Base-by-base conservation (phyloP, 1,284 basidiomycete species). In the Phylloporus sp. region DNA sequence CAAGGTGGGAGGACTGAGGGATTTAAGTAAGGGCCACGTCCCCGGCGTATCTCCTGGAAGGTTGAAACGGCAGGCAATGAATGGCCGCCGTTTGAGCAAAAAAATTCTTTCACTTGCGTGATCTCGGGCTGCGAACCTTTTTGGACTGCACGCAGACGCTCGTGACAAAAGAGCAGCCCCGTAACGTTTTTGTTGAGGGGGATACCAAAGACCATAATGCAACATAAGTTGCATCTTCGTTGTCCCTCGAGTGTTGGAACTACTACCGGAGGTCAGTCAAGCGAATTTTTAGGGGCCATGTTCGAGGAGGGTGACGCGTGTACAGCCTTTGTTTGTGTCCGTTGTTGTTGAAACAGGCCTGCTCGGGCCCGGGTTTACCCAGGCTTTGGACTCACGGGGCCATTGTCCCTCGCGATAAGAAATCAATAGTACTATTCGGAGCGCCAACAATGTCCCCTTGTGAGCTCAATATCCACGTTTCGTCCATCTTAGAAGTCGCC, bases 41-140 rank as follows among this genome's bases (percentile, higher is more conserved):
- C 20, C 20, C n/a, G 51, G 46, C 18, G 55, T 59, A 60, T 65
- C 60, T 64, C 61, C 61, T 47, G n/a, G 17, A 13, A n/a, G 37
- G 47, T 64, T 64, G 70, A 71, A 72, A 72, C 70, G n/a, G 63
- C 53, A 61, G 70, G 58, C 44, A 57, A 68, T 68, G 59, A 57
- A 70, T 60, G 59, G 70, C 57, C 56, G 63, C 59, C 56, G 29
- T 49, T 42, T 6, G 20, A 63, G 28, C 60, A 66, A 63, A 62
- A 72, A 73, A 73, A 76, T 75, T 76, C 40, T 73, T 73, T 73
- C 72, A 73, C 71, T 15, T 22, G 60, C 10, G 26, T 56, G 52
- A 58, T 46, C n/a, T n/a, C n/a, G n/a, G n/a, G n/a, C 31, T 34
- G 49, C 46, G 56, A 24, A 37, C 29, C 15, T 51, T 50, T 46